Conservation (phyloP, 345 rosid species). For the Salix udensis region DNA sequence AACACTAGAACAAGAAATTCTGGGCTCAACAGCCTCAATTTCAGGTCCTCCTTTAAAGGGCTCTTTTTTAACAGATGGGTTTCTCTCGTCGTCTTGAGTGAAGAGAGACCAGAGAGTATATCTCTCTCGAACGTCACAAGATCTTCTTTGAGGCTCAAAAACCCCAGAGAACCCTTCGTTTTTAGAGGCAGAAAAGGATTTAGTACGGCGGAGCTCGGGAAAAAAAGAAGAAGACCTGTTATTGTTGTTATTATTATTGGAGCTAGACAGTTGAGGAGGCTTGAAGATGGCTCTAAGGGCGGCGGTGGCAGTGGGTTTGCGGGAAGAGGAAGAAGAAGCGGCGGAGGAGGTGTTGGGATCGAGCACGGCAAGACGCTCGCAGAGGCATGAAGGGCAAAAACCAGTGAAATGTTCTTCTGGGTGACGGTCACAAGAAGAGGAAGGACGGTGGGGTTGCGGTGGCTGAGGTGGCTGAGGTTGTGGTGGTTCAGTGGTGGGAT, state of each 20-base stretch:
- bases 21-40: constrained; percentile 33
- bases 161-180: constrained; percentile 81
- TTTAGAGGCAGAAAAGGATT: constrained; percentile 89
- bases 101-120: constrained; percentile 78
- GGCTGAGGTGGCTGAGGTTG: constrained; percentile 63
- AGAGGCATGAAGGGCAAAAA: constrained; percentile 95
- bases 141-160: constrained; percentile 93
- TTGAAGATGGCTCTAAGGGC: constrained; percentile 59
- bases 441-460: constrained; percentile 80
- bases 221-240: constrained; percentile 36
- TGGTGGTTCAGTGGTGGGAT: constrained; percentile 65
- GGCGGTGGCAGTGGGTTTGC: constrained; percentile 56
- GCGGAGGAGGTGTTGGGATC: constrained; percentile 45
- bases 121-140: constrained; percentile 91
- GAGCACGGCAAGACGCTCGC: constrained; percentile 82
- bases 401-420: constrained; percentile 87
- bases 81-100: constrained; percentile 56
- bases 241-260: not conserved
- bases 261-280: constrained; percentile 18
- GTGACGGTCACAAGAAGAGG: constrained; percentile 83
- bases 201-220: constrained; percentile 87
- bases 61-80: constrained; percentile 28
- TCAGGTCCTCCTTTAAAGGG: constrained; percentile 15
- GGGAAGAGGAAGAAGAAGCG: constrained; percentile 45
- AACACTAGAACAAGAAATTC: constrained; percentile 43